Evolutionary conservation across 169 alveolate genomes (phyloP).

Genomic region (Eimeria brunetti): DNA sequence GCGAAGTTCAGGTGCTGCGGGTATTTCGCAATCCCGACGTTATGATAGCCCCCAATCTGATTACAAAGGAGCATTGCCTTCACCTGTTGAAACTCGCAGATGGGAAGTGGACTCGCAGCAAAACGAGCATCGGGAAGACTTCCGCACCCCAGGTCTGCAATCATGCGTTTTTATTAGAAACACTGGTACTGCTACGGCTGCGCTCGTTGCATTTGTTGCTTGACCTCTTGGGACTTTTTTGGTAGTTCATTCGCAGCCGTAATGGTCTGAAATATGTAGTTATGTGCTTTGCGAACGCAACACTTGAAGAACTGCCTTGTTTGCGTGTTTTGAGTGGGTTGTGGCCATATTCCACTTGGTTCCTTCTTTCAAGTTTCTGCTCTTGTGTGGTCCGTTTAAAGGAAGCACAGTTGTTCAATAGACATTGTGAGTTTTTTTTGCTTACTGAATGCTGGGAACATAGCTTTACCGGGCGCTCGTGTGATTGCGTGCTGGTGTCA

Average conservation of each 20-base stretch:
- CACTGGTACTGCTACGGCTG: neutral
- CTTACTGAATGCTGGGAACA: neutral
- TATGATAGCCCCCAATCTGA: constrained; percentile 35
- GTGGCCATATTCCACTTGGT: neutral
- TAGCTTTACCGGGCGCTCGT: neutral
- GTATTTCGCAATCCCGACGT: constrained; percentile 73
- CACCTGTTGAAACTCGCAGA: constrained; percentile 30
- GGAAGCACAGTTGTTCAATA: neutral
- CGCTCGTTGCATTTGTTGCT: neutral
- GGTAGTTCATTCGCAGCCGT: neutral
- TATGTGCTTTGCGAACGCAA: neutral
- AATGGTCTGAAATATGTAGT: neutral
- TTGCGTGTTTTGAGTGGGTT: neutral
- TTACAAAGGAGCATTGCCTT: constrained; percentile 49
- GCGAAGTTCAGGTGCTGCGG: constrained; percentile 64
- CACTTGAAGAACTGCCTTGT: neutral
- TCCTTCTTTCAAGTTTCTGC: neutral
- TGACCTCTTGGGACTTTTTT: neutral
- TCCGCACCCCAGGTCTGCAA: constrained; percentile 61
- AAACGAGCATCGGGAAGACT: constrained; percentile 65
- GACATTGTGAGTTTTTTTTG: neutral
- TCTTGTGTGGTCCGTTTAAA: neutral
- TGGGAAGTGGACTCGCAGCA: constrained; percentile 71
- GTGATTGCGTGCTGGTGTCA: neutral
- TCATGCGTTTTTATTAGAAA: neutral